phyloP scores from a whole-genome alignment of 75 land plant genomes.

The Sequoia sempervirens region DNA sequence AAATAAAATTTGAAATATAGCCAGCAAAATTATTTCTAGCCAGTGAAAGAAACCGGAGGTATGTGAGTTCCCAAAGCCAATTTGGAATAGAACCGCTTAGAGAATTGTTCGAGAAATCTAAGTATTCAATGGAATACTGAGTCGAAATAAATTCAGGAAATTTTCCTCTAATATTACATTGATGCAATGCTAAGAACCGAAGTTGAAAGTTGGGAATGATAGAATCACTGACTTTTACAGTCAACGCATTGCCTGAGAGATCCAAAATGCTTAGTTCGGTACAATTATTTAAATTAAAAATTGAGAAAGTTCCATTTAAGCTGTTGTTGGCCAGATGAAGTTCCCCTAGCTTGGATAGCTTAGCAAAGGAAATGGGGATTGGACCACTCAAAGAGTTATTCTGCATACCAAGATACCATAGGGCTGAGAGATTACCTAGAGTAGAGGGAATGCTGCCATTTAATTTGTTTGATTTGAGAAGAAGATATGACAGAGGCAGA shows the following conservation, averaged over 20 bases:
- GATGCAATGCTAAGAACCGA: not conserved
- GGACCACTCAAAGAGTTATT: not conserved
- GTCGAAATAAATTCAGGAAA: not conserved
- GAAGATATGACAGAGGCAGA: not conserved
- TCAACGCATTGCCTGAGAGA: not conserved
- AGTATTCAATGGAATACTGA: slow-evolving; percentile 2
- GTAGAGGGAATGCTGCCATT: not conserved
- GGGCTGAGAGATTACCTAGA: not conserved
- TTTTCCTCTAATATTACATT: not conserved
- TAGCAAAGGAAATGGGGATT: no score
- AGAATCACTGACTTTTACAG: not conserved
- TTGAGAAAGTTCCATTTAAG: not conserved
- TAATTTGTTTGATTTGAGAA: not conserved
- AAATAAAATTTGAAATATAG: no score
- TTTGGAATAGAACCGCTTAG: not conserved
- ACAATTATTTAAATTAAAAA: not conserved
- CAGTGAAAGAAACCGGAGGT: not conserved
- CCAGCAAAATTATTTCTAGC: not conserved
- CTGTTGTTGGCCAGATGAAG: not conserved
- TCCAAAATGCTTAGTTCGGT: not conserved
- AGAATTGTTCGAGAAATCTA: slow-evolving; percentile 2
- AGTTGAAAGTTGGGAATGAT: not conserved
- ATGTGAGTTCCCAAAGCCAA: not conserved
- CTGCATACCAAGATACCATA: not conserved
- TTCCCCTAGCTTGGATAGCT: no score